Evolutionary conservation across 805 yeast genomes (phyloP).

Genomic region (Metschnikowia noctiluminum): DNA sequence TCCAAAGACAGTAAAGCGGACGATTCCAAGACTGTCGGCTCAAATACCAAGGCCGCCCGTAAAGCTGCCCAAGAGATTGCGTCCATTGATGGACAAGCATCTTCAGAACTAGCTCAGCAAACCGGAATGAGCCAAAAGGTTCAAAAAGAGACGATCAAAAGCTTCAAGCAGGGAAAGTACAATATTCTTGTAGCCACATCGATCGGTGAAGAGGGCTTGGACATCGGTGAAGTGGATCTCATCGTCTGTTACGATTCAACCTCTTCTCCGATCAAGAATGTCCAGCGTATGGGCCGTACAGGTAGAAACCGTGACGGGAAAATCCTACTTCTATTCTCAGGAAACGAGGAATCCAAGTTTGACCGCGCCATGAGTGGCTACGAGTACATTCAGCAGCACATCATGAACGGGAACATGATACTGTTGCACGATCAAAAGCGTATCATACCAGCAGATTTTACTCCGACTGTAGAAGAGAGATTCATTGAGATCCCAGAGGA

Average conservation of each 20-base stretch:
- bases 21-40: conserved; percentile 40
- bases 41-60: conserved; percentile 35
- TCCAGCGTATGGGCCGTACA: conserved; percentile 97
- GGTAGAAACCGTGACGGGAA: conserved; percentile 92
- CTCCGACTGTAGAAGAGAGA: conserved; percentile 56
- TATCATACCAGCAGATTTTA: conserved; percentile 57
- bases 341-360: conserved; percentile 74
- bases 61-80: conserved; percentile 35
- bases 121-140: conserved; percentile 88
- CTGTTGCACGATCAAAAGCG: conserved; percentile 52
- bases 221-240: conserved; percentile 95
- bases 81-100: conserved; percentile 59
- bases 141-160: conserved; percentile 73
- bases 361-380: conserved; percentile 84
- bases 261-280: conserved; percentile 85
- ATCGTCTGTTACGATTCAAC: conserved; percentile 93
- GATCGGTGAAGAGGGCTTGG: conserved; percentile 97
- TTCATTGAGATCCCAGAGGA: conserved; percentile 69
- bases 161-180: conserved; percentile 68
- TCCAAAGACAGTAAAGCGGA: conserved; percentile 69
- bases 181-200: conserved; percentile 93
- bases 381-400: conserved; percentile 67
- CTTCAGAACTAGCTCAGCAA: conserved; percentile 72
- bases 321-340: conserved; percentile 69
- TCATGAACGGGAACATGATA: conserved; percentile 46